Conservation (phyloP, 2,329 filamentous ascomycete species). For the Colletotrichum incanum region DNA sequence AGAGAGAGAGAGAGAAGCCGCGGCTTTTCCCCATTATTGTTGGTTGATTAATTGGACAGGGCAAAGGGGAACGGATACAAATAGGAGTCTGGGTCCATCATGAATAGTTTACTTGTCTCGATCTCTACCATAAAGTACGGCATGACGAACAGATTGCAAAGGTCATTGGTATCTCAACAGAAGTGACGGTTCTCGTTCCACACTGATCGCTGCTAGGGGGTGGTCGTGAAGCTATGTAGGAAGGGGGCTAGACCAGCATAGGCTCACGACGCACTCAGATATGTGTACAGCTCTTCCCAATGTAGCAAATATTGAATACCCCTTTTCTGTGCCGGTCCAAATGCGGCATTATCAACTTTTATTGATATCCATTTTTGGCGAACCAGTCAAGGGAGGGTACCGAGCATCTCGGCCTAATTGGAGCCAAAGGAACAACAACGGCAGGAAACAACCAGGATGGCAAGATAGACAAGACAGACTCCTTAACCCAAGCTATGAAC, state of each 20-base stretch:
- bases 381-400: not conserved
- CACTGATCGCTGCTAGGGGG: not conserved
- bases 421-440: not conserved
- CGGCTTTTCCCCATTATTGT: not conserved
- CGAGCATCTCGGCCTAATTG: not conserved
- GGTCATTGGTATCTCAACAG: conserved; percentile 2
- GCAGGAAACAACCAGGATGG: not conserved
- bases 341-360: not conserved
- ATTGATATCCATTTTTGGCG: not conserved
- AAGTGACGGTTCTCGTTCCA: not conserved
- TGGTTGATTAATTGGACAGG: conserved; percentile 9
- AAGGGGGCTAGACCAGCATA: not conserved
- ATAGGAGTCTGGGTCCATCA: conserved; percentile 15
- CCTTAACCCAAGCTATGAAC: not conserved
- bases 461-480: not conserved
- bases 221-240: not conserved
- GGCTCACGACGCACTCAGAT: not conserved
- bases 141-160: conserved; percentile 23
- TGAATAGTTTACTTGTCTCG: conserved; percentile 5
- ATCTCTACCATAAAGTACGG: not conserved
- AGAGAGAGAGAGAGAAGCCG: not conserved
- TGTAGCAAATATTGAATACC: not conserved
- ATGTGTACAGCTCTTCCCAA: no score
- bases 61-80: not conserved
- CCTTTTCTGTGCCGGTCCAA: not conserved